These are phyloP conservation scores for Ganoderma lucidum DNA, from an alignment of 1,284 basidiomycete genomes.

Conservation along the genomic window DNA sequence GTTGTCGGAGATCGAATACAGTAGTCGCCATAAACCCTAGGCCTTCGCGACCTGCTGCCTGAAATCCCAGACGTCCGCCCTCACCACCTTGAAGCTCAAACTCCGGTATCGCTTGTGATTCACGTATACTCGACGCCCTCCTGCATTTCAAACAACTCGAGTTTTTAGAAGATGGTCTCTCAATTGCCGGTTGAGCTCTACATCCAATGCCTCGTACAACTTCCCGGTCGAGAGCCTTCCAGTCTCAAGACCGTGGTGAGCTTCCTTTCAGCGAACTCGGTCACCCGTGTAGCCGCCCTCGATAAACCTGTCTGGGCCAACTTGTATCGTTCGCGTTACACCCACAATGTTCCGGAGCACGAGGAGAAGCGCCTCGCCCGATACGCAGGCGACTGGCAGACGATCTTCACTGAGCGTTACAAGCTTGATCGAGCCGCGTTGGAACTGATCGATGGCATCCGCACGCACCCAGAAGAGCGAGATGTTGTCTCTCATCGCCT, in stretches of 20 bases:
- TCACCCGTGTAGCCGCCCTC: constrained; percentile 42
- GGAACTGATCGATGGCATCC: constrained; percentile 50
- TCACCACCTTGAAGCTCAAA: neutral
- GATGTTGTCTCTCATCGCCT: constrained; percentile 47
- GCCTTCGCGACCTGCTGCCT: neutral
- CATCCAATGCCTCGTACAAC: constrained; percentile 38
- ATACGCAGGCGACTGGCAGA: constrained; percentile 51
- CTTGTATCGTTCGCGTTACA: constrained; percentile 58
- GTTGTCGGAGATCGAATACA: constrained; percentile 1
- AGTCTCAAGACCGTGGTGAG: constrained; percentile 38
- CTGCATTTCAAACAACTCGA: neutral
- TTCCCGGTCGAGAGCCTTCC: constrained; percentile 38
- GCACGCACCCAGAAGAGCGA: constrained; percentile 43
- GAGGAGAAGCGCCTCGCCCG: constrained; percentile 46
- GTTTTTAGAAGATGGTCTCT: neutral
- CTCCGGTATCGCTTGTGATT: neutral
- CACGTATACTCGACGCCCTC: neutral
- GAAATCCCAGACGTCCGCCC: neutral
- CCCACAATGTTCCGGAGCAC: constrained; percentile 45
- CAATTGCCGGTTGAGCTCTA: constrained; percentile 39
- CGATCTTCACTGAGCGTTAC: constrained; percentile 53
- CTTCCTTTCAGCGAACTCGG: constrained; percentile 39
- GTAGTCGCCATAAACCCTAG: neutral
- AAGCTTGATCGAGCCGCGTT: constrained; percentile 53
- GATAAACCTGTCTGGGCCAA: constrained; percentile 53